Evolutionary conservation across 176 grass and related monocot genomes (phyloP), one percentile per base, ranked within the genome.

Genomic region (Triticum timopheevii): DNA sequence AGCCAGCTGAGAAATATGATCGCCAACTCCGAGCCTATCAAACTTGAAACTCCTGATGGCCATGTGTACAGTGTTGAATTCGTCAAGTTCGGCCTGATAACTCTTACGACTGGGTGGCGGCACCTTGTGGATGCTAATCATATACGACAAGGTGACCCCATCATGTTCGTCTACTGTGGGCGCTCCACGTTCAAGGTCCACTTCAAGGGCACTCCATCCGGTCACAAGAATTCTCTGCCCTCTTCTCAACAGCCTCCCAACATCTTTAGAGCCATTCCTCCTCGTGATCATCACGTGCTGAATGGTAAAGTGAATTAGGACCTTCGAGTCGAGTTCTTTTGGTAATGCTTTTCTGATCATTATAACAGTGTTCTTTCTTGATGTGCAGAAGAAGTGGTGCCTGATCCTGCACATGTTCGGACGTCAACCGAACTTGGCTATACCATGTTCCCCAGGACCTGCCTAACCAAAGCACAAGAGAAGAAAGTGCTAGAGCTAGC

Each of bases 91-190:
- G 33, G 58, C 31, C 35, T 65, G 27, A 30, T 30, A 30, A 30
- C 28, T 30, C 28, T 30, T 30, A 30, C 28, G 28, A 30, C 28
- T 30, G 28, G 28, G 28, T 30, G 28, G 28, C 28, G 28, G 28
- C 28, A 30, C 28, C 2, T 30, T 30, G 28, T 30, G 28, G 28
- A 30, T 30, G 28, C 28, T 30, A 30, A 30, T 30, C 28, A 30
- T 30, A 30, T 30, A 30, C 28, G 28, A 30, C 28, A 30, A 30
- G 28, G 28, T 30, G 28, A 30, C 28, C 28, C 28, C 28, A 30
- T 92, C 31, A 3, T 73, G 50, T 92, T 92, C 33, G 79, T 81
- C 22, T 83, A 77, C 9, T 17, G 66, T 13, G 78, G 82, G 20
- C 16, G 81, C 16, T 86, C 78, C 15, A 44, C 28, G 40, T 92